These are phyloP conservation scores for Helichrysum umbraculigerum DNA, from an alignment of 129 eudicot species.

Conservation along the genomic window DNA sequence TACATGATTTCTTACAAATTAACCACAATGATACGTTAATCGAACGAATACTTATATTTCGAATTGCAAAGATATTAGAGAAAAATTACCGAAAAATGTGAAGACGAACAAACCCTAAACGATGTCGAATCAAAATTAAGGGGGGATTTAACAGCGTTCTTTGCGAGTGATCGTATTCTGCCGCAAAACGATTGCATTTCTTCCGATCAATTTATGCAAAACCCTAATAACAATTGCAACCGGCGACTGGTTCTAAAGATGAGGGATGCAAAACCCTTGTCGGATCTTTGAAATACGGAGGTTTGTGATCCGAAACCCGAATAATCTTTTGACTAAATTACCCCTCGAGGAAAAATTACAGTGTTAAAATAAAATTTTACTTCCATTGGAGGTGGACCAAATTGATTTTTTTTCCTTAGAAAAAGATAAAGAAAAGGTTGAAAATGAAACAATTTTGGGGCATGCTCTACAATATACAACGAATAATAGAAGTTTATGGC, in stretches of 20 bases:
- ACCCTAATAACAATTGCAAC: constrained; percentile 18
- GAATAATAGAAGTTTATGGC: too few relatives aligned
- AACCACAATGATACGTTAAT: neutral
- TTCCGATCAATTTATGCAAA: constrained; percentile 18
- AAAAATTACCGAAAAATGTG: constrained; percentile 13
- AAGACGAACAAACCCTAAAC: constrained; percentile 25
- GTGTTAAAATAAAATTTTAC: too few relatives aligned
- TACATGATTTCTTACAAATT: neutral
- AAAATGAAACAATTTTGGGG: too few relatives aligned
- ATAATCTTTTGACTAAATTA: constrained; percentile 13
- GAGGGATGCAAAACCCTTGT: constrained; percentile 35
- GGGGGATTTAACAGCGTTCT: constrained; percentile 14
- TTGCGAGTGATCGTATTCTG: constrained; percentile 36
- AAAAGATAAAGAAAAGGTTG: too few relatives aligned
- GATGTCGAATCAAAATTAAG: constrained; percentile 19
- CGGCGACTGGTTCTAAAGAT: constrained; percentile 20
- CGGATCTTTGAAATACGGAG: constrained; percentile 15
- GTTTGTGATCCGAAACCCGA: constrained; percentile 31
- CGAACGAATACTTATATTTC: neutral
- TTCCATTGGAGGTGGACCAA: too few relatives aligned
- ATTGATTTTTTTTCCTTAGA: too few relatives aligned
- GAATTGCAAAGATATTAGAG: neutral
- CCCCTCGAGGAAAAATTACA: too few relatives aligned
- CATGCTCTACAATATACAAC: too few relatives aligned
- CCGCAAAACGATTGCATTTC: constrained; percentile 51